A percentile compares a stretch with the other conserved stretches of the same genome.
Evolutionary conservation across 805 yeast species (phyloP).

Genomic region (Wickerhamiella sorbophila): DNA sequence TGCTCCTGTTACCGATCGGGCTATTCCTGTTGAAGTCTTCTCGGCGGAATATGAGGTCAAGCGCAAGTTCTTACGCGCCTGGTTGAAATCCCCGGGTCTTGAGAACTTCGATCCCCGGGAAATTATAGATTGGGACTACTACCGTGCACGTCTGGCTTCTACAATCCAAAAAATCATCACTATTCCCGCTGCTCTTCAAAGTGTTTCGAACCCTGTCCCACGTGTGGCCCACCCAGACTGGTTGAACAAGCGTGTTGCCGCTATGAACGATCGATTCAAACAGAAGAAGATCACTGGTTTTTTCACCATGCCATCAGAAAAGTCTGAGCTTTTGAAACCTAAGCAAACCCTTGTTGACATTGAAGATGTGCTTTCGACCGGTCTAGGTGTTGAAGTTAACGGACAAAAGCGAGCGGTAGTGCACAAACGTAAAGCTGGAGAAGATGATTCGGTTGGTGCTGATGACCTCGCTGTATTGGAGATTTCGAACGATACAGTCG

Average conservation of each 20-base stretch:
- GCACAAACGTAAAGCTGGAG: conserved; percentile 22
- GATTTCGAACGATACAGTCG: conserved; percentile 8
- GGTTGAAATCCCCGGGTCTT: conserved; percentile 70
- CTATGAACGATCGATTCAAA: conserved; percentile 49
- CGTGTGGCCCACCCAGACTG: conserved; percentile 90
- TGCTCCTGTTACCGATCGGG: conserved; percentile 90
- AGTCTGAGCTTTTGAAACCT: conserved; percentile 13
- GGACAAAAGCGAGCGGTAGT: conserved; percentile 13
- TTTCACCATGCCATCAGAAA: conserved; percentile 29
- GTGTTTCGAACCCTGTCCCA: conserved; percentile 81
- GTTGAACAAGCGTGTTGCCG: conserved; percentile 53
- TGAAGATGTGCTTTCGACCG: conserved; percentile 36
- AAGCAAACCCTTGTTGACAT: conserved; percentile 43
- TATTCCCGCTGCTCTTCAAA: conserved; percentile 93
- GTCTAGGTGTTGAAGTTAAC: conserved; percentile 18
- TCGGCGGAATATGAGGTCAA: conserved; percentile 66
- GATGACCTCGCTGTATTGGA: conserved; percentile 18
- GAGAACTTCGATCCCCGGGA: conserved; percentile 76
- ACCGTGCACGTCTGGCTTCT: conserved; percentile 78
- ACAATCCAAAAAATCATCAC: conserved; percentile 90
- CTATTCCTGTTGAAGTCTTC: conserved; percentile 91
- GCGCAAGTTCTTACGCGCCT: conserved; percentile 59
- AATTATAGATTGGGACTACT: conserved; percentile 88
- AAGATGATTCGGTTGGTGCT: conserved; percentile 35
- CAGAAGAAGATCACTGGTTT: conserved; percentile 53